Evolutionary conservation across 371 early-diverging fungal genomes (phyloP).

Genomic region (Neoconidiobolus thromboides): DNA sequence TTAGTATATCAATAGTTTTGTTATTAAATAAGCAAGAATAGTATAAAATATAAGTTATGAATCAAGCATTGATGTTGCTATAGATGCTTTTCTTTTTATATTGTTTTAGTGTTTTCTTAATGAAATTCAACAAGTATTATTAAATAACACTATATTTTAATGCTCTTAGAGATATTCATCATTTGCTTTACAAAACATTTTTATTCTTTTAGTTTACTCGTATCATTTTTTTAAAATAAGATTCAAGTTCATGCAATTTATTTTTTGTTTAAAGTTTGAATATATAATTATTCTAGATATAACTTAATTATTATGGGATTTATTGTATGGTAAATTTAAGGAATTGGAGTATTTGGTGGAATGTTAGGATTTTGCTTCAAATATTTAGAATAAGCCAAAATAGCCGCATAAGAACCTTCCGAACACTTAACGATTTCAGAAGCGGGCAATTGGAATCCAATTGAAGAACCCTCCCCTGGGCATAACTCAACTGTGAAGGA

Average conservation of each 20-base stretch:
- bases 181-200: too few relatives aligned
- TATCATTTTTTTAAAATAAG: too few relatives aligned
- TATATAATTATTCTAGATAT: not conserved
- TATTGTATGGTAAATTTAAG: not conserved
- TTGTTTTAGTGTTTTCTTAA: too few relatives aligned
- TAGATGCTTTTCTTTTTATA: too few relatives aligned
- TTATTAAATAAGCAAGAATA: too few relatives aligned
- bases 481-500: constrained; percentile 1
- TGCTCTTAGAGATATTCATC: too few relatives aligned
- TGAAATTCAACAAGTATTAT: too few relatives aligned
- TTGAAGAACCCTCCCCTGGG: not conserved
- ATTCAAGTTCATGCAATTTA: not conserved
- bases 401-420: not conserved
- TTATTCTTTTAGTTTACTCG: too few relatives aligned
- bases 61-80: too few relatives aligned
- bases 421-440: not conserved
- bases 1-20: too few relatives aligned
- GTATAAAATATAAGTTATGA: too few relatives aligned
- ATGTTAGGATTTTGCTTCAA: constrained; percentile 1
- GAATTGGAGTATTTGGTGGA: not conserved
- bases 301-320: not conserved
- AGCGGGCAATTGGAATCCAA: constrained; percentile 1
- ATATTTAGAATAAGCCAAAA: not conserved
- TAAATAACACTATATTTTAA: too few relatives aligned
- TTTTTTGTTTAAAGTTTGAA: not conserved